A percentile compares a stretch with the other conserved stretches of the same genome.
These are phyloP conservation scores for Macadamia tetraphylla DNA, from an alignment of 164 flowering plant genomes.

Conservation along the genomic window DNA sequence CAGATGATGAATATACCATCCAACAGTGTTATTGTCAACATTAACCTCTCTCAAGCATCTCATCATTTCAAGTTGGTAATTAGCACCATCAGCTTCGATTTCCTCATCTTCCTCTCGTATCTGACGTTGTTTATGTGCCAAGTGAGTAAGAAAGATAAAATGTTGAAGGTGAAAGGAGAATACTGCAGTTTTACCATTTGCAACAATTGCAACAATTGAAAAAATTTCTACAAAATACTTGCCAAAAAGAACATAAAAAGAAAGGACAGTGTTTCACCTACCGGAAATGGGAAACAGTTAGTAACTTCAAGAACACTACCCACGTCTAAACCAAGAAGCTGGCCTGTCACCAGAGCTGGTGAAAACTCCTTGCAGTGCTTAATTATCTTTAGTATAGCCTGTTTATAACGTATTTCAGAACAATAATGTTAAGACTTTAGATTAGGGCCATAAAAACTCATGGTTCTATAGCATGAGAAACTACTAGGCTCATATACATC, in stretches of 20 bases:
- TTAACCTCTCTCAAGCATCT: constrained; percentile 97
- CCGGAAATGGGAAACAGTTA: constrained; percentile 96
- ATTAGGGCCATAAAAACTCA: background rate
- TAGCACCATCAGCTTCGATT: constrained; percentile 98
- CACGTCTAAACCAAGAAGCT: constrained; percentile 93
- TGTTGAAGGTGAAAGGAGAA: background rate
- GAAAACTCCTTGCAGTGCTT: constrained; percentile 95
- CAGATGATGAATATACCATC: constrained; percentile 20
- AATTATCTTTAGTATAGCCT: constrained; percentile 88
- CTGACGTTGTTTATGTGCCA: constrained; percentile 23
- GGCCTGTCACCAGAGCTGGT: constrained; percentile 88
- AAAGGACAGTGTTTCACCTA: constrained; percentile 16
- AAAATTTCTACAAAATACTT: no score
- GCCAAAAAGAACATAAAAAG: no score
- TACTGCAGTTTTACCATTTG: background rate
- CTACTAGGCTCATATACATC: background rate
- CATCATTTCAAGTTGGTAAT: constrained; percentile 99
- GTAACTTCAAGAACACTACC: constrained; percentile 99
- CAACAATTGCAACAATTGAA: no score
- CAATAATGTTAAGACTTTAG: background rate
- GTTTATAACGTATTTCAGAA: constrained; percentile 2
- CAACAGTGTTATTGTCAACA: constrained; percentile 98
- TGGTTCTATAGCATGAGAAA: background rate
- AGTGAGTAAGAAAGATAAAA: background rate
- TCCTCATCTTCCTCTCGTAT: constrained; percentile 91